These are phyloP conservation scores for Cyclocybe aegerita DNA, from an alignment of 768 basidiomycete species.

Conservation along the genomic window DNA sequence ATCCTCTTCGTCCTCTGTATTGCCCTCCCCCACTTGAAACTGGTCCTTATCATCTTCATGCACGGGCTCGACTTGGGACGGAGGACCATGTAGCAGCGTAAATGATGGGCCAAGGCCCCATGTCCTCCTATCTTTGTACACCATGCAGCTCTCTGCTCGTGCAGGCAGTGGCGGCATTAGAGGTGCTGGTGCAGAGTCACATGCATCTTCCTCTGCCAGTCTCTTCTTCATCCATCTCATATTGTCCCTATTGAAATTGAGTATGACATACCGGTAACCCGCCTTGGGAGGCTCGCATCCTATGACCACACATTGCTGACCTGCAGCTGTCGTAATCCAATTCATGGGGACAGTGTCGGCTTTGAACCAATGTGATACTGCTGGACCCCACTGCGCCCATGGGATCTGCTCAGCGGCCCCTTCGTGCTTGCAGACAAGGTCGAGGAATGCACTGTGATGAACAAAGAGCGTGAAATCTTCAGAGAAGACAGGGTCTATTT, in stretches of 20 bases:
- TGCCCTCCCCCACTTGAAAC: no score
- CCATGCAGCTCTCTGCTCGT: background rate
- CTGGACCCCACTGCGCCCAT: conserved; percentile 35
- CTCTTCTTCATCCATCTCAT: conserved; percentile 11
- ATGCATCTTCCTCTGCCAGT: conserved; percentile 1
- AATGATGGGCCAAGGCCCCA: no score
- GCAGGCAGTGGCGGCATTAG: background rate
- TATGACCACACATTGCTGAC: conserved; percentile 30
- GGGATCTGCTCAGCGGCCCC: conserved; percentile 9
- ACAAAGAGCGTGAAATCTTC: conserved; percentile 33
- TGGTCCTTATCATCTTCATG: no score
- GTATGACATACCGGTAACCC: conserved; percentile 12
- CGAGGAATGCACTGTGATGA: conserved; percentile 31
- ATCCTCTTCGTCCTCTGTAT: no score
- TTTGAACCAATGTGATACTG: conserved; percentile 32
- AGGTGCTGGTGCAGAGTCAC: background rate
- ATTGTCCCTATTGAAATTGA: conserved; percentile 28
- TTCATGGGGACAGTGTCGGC: conserved; percentile 28
- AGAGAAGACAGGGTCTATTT: background rate
- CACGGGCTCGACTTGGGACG: no score
- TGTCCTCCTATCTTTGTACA: background rate
- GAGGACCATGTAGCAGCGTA: no score
- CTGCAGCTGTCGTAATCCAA: conserved; percentile 40
- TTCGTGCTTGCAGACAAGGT: conserved; percentile 3
- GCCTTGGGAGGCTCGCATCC: conserved; percentile 2